Evolutionary conservation across 2,329 filamentous ascomycete species (phyloP).

Genomic region (Penicillium janthinellum): DNA sequence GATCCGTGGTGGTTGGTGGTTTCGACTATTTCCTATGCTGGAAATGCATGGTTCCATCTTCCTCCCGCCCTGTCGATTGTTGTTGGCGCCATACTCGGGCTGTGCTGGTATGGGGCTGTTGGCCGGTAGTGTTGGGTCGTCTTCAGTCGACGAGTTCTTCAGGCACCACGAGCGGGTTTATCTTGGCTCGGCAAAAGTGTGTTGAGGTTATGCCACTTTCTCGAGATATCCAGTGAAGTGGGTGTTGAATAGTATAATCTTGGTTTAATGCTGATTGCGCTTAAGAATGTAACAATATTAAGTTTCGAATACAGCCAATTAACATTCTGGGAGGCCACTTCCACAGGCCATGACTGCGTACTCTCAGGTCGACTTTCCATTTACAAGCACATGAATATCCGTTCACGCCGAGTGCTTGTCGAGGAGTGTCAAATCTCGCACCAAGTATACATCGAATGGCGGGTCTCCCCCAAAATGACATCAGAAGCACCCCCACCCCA

Average conservation of each 20-base stretch:
- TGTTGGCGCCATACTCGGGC: conserved; percentile 50
- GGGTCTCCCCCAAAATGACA: background rate
- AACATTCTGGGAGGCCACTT: background rate
- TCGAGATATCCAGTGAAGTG: too few species aligned
- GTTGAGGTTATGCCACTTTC: background rate
- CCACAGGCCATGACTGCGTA: background rate
- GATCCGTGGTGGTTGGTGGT: conserved; percentile 68
- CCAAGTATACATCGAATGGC: too few species aligned
- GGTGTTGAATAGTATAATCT: too few species aligned
- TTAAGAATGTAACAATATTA: too few species aligned
- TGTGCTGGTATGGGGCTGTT: conserved; percentile 52
- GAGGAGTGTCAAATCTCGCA: background rate
- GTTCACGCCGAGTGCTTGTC: too few species aligned
- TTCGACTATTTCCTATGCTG: conserved; percentile 53
- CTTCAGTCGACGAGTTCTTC: background rate
- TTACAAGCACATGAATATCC: background rate
- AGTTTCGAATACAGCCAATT: too few species aligned
- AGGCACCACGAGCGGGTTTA: background rate
- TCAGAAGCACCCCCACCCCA: background rate
- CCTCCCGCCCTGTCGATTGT: conserved; percentile 49
- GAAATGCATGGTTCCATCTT: conserved; percentile 52
- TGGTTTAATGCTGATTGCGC: too few species aligned
- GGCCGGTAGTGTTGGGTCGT: conserved; percentile 8
- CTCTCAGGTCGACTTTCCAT: background rate
- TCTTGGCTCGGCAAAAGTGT: background rate